Conservation (phyloP, 331 rosid genomes). For the Stylosanthes scabra region DNA sequence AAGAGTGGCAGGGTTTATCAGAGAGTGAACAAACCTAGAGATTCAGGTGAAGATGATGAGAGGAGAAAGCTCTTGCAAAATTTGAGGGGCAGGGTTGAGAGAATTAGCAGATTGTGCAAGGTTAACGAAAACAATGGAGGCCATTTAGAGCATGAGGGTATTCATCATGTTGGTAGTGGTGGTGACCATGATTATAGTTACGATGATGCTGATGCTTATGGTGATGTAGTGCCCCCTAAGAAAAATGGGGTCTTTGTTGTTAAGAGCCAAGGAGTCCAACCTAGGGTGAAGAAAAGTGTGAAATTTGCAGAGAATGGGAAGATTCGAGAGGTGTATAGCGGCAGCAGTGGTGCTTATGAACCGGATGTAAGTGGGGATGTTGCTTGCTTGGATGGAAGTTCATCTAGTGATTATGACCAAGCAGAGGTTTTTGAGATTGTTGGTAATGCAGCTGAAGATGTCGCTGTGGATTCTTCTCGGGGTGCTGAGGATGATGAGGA, state of each 20-base stretch:
- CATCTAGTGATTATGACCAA: constrained; percentile 64
- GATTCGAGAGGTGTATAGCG: constrained; percentile 52
- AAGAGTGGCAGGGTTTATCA: constrained; percentile 54
- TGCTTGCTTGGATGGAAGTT: constrained; percentile 52
- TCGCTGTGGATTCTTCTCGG: constrained; percentile 44
- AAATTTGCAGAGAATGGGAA: constrained; percentile 75
- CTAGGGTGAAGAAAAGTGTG: constrained; percentile 77
- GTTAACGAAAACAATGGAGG: constrained; percentile 55
- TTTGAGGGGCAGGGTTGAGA: constrained; percentile 80
- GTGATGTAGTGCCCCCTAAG: constrained; percentile 35
- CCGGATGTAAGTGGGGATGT: constrained; percentile 51
- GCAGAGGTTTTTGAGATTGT: constrained; percentile 53
- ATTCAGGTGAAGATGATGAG: constrained; percentile 45
- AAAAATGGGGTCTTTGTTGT: constrained; percentile 47
- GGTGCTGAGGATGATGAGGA: constrained; percentile 66
- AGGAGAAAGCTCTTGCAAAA: constrained; percentile 62
- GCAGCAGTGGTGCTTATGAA: constrained; percentile 41
- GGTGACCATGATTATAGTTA: neutral
- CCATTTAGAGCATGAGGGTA: constrained; percentile 51
- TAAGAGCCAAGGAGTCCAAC: constrained; percentile 49
- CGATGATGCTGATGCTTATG: constrained; percentile 35
- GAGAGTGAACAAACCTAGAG: constrained; percentile 46
- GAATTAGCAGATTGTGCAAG: constrained; percentile 59
- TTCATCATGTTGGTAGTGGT: constrained; percentile 40
- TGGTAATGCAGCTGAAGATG: constrained; percentile 56